Evolutionary conservation across 2,329 filamentous ascomycete species (phyloP).

Genomic region (Aspergillus candidus): DNA sequence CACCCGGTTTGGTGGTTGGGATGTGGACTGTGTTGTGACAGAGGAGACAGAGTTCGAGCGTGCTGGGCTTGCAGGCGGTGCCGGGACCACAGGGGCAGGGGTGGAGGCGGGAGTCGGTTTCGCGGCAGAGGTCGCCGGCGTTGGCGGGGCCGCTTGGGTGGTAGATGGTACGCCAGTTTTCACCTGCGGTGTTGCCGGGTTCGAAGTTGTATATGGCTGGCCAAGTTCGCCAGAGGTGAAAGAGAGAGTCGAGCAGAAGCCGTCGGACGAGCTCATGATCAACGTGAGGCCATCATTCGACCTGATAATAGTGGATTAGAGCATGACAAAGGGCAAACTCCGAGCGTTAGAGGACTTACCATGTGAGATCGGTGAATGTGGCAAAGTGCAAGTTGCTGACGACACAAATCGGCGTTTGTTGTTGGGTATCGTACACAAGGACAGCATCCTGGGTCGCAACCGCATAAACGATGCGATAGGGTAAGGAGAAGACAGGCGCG

Average conservation of each 20-base stretch:
- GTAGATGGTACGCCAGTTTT: conserved; percentile 45
- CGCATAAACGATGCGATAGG: conserved; percentile 92
- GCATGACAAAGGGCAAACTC: conserved; percentile 1
- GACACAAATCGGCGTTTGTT: conserved; percentile 85
- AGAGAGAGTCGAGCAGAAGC: conserved; percentile 88
- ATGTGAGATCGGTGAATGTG: conserved; percentile 92
- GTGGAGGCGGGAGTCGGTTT: conserved; percentile 54
- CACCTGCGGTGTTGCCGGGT: conserved; percentile 27
- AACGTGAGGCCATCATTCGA: conserved; percentile 70
- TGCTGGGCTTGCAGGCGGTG: conserved; percentile 68
- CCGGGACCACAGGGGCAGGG: conserved; percentile 44
- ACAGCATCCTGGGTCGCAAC: conserved; percentile 96
- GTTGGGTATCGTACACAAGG: conserved; percentile 92
- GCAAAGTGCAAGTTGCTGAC: conserved; percentile 97
- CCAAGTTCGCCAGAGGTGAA: conserved; percentile 82
- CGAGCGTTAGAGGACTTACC: conserved; percentile 53
- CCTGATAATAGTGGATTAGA: conserved; percentile 43
- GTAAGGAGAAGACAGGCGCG: conserved; percentile 65
- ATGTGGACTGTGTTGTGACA: conserved; percentile 56
- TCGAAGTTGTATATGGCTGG: conserved; percentile 60
- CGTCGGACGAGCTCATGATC: conserved; percentile 95
- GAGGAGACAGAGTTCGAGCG: conserved; percentile 83
- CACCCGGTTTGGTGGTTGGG: conserved; percentile 42
- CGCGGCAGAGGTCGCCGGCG: conserved; percentile 58
- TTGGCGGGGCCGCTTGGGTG: conserved; percentile 62